phyloP scores from a whole-genome alignment of 192 early-diverging fungal genomes.

The Coemansia sp. region DNA sequence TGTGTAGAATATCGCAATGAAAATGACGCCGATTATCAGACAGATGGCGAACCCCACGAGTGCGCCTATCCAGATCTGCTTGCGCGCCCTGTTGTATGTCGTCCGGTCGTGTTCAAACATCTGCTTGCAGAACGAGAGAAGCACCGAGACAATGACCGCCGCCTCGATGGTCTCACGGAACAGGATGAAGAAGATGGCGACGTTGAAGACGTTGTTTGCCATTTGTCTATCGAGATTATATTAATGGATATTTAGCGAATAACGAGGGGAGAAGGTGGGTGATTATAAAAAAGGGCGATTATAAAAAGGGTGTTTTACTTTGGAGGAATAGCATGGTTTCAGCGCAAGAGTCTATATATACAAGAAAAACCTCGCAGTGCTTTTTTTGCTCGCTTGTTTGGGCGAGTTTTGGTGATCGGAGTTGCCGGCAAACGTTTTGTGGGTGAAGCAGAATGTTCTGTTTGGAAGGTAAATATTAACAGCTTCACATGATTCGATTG shows the following conservation, averaged over 20 bases:
- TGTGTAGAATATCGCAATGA: slow-evolving; percentile 79
- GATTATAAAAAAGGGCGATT: not conserved
- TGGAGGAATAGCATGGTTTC: too few relatives aligned
- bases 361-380: not conserved
- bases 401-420: not conserved
- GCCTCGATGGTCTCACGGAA: slow-evolving; percentile 87
- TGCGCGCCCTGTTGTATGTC: slow-evolving; percentile 57
- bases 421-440: not conserved
- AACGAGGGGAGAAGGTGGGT: not conserved
- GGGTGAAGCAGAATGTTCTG: not conserved
- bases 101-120: slow-evolving; percentile 57
- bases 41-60: slow-evolving; percentile 65
- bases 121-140: slow-evolving; percentile 73
- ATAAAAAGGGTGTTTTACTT: too few relatives aligned
- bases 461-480: not conserved
- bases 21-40: slow-evolving; percentile 68
- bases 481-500: slow-evolving; percentile 5
- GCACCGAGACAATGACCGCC: slow-evolving; percentile 82
- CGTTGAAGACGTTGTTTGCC: slow-evolving; percentile 60
- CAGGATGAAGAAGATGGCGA: slow-evolving; percentile 73
- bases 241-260: not conserved
- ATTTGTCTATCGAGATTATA: slow-evolving; percentile 13
- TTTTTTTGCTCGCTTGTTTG: too few relatives aligned
- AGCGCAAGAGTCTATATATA: not conserved
- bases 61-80: slow-evolving; percentile 79